Conservation (phyloP, 1,284 basidiomycete species). For the Leccinum subrobustum region DNA sequence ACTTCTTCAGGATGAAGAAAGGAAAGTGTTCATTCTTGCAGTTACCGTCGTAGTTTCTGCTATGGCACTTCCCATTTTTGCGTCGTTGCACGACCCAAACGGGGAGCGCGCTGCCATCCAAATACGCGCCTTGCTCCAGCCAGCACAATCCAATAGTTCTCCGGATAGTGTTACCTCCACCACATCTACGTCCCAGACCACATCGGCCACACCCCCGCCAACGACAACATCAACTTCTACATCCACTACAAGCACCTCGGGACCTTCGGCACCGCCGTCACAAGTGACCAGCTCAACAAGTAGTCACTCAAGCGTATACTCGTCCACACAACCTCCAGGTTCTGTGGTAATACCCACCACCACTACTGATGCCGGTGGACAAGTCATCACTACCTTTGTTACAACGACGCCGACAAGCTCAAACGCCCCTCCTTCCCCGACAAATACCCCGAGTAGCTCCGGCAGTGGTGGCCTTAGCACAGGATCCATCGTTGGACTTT, state of each 20-base stretch:
- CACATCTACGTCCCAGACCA: slow-evolving; percentile 3
- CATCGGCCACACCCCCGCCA: neutral
- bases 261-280: slow-evolving; percentile 9
- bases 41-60: slow-evolving; percentile 31
- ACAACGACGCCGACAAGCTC: slow-evolving; percentile 11
- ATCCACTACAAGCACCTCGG: slow-evolving; percentile 7
- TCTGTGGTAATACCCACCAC: slow-evolving; percentile 24
- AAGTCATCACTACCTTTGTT: slow-evolving; percentile 19
- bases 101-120: slow-evolving; percentile 18
- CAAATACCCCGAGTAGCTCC: slow-evolving; percentile 1
- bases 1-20: slow-evolving; percentile 27
- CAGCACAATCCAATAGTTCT: neutral
- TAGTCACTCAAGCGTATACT: neutral
- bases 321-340: neutral
- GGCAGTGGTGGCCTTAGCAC: no score
- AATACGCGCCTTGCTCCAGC: slow-evolving; percentile 15
- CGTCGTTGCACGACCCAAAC: slow-evolving; percentile 26
- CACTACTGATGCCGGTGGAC: slow-evolving; percentile 28
- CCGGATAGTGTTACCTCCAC: neutral
- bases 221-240: neutral
- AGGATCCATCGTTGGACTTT: no score
- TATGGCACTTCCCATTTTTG: slow-evolving; percentile 29
- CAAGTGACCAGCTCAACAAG: slow-evolving; percentile 2
- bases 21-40: slow-evolving; percentile 25
- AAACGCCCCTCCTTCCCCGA: slow-evolving; percentile 15